These are phyloP conservation scores for Trichosphaerium sp. DNA, from an alignment of 78 protist species.

Conservation along the genomic window DNA sequence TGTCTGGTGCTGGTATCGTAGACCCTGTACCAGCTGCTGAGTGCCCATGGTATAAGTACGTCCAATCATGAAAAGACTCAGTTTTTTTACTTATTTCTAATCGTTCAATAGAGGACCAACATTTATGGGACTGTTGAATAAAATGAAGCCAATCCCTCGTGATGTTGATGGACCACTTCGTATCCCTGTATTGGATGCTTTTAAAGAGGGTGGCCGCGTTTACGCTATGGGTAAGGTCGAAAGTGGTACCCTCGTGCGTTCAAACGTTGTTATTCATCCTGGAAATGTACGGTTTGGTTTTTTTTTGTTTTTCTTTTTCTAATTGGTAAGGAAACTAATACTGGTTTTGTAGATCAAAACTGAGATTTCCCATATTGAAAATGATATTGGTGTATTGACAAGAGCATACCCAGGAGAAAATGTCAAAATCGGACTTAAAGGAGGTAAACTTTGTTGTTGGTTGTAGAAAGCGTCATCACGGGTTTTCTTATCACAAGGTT, in stretches of 20 bases:
- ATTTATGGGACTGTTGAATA: constrained; percentile 66
- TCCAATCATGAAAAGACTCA: neutral
- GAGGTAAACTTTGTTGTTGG: too few relatives aligned
- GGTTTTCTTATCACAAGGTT: constrained; percentile 12
- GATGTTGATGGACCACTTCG: constrained; percentile 49
- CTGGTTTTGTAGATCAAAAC: neutral
- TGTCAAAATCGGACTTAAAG: constrained; percentile 59
- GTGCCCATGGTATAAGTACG: constrained; percentile 60
- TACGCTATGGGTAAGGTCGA: constrained; percentile 80
- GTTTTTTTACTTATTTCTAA: neutral
- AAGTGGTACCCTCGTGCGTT: constrained; percentile 58
- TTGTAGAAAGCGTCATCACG: constrained; percentile 39
- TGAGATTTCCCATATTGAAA: constrained; percentile 8
- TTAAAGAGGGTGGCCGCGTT: constrained; percentile 69
- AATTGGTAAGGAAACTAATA: neutral
- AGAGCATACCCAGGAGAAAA: constrained; percentile 68
- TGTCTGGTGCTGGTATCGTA: constrained; percentile 59
- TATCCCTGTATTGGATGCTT: constrained; percentile 69
- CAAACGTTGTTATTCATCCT: neutral
- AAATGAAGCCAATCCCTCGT: constrained; percentile 36
- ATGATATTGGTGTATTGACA: constrained; percentile 42
- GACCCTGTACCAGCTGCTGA: constrained; percentile 12
- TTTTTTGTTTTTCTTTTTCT: neutral
- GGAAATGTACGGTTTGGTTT: neutral
- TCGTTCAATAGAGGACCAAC: constrained; percentile 44